Base-by-base conservation (phyloP, 192 early-diverging fungal genomes). In the Rhizophagus sp. region DNA sequence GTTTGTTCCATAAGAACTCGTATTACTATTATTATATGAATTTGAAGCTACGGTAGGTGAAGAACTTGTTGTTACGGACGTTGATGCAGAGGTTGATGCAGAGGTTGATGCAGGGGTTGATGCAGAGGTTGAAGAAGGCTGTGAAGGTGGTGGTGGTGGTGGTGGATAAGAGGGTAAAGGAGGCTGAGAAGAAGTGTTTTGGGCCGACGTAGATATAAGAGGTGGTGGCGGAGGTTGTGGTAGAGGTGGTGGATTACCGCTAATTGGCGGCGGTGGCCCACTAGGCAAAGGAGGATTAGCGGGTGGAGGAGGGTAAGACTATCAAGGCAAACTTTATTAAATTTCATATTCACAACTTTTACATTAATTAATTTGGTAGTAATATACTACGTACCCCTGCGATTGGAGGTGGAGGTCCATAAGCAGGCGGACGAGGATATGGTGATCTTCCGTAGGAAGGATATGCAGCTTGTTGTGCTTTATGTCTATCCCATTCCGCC, bases 401-500 rank as follows among this genome's bases (percentile, higher is more conserved):
- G 61, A 73, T 63, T 50, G 78, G 65, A 57, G 63, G 73, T 78
- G 77, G 30, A 72, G 79, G 57, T 66, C 81, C 41, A 78, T 76
- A 79, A 47, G 34, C 65, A 66, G 77, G 62, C 71, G 76, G 81
- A 17, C 78, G 39, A 24, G 79, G 81, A 79, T 85, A 78, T 62
- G 81, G 64, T 66, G 64, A 73, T 30, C 71, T 36, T 63, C 61
- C 76, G 25, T 78, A 78, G 13, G 76, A 4, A 50, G 62, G 76
- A 67, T 47, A 78, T 22, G 73, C 72, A 47, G 75, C 80, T 33
- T 77, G 84, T 62, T 75, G 82, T 77, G 68, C 84, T 67, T 82
- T 89, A 83, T 80, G 81, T 33, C 78, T 80, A 71, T 94, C 88
- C 82, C 91, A 91, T 67, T 97, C 95, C 1, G 79, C 83, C 62